These are phyloP conservation scores for Leucocoprinus sp. DNA, from an alignment of 768 basidiomycete species.

Conservation along the genomic window DNA sequence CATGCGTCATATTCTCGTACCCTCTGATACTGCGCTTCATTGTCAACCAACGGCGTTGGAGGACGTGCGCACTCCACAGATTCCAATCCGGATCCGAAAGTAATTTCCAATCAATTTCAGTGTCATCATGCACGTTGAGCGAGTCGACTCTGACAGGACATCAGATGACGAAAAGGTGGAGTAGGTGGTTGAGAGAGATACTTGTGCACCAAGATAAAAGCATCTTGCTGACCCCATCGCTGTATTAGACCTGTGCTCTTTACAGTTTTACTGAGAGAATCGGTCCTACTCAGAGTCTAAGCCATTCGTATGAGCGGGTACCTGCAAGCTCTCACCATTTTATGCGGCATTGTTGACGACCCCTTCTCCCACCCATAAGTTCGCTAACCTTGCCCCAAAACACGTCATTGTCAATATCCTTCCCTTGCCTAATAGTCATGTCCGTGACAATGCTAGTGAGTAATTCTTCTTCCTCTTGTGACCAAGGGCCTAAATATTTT, in stretches of 20 bases:
- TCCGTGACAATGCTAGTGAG: conserved; percentile 68
- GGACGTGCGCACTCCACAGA: conserved; percentile 71
- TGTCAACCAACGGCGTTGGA: conserved; percentile 75
- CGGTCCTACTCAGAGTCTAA: conserved; percentile 46
- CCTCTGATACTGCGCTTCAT: conserved; percentile 75
- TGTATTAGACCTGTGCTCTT: conserved; percentile 66
- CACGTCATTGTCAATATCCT: conserved; percentile 67
- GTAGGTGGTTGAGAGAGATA: conserved; percentile 21
- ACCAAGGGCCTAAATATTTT: conserved; percentile 49
- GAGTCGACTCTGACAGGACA: conserved; percentile 52
- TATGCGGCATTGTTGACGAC: conserved; percentile 78
- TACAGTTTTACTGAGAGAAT: conserved; percentile 60
- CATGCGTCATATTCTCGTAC: conserved; percentile 72
- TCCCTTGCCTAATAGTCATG: conserved; percentile 67
- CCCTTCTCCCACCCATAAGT: conserved; percentile 67
- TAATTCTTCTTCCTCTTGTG: conserved; percentile 70
- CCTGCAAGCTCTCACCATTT: conserved; percentile 53
- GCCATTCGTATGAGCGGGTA: background rate
- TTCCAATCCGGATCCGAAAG: conserved; percentile 73
- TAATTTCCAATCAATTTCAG: conserved; percentile 80
- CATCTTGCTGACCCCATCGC: conserved; percentile 71
- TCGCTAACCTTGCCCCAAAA: conserved; percentile 78
- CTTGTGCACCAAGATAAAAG: conserved; percentile 79
- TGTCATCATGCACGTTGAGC: conserved; percentile 67
- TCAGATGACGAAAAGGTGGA: background rate